Percentiles rank a stretch among this genome's conserved stretches.
phyloP scores from a whole-genome alignment of 192 early-diverging fungal genomes.

The Mortierella antarctica region DNA sequence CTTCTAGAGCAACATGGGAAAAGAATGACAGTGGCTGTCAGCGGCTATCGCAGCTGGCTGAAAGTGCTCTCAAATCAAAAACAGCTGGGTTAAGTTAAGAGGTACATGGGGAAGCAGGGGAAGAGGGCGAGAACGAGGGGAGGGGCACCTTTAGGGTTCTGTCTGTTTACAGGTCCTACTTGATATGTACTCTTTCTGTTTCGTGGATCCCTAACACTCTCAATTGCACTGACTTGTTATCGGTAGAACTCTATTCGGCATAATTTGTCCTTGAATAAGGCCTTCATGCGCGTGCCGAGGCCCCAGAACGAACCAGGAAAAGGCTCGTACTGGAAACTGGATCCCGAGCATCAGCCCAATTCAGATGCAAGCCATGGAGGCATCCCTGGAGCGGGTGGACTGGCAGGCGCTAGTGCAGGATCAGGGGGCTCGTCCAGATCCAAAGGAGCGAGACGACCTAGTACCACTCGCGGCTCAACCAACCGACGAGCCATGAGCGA shows the following conservation, averaged over 20 bases:
- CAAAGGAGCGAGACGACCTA: constrained; percentile 26
- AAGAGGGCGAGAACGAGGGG: neutral
- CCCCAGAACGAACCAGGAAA: constrained; percentile 75
- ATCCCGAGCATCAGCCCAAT: constrained; percentile 53
- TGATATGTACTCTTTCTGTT: neutral
- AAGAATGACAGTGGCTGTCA: neutral
- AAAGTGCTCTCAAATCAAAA: constrained; percentile 10
- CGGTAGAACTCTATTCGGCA: constrained; percentile 86
- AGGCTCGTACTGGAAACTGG: constrained; percentile 77
- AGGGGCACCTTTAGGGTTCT: constrained; percentile 5
- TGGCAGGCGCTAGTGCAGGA: constrained; percentile 18
- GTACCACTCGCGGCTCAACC: constrained; percentile 9
- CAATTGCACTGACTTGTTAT: too few species aligned
- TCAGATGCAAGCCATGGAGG: neutral
- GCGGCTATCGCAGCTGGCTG: neutral
- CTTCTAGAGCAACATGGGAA: constrained; percentile 35
- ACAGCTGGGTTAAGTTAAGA: neutral
- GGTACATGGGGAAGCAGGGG: neutral
- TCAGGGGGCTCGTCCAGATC: constrained; percentile 14
- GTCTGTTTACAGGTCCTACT: neutral
- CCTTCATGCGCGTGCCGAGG: constrained; percentile 82
- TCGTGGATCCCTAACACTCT: neutral
- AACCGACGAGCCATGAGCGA: constrained; percentile 32
- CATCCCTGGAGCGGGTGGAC: constrained; percentile 10
- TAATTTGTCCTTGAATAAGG: constrained; percentile 86